Evolutionary conservation across 306 rosid genomes (phyloP).

Genomic region (Rubus idaeus): DNA sequence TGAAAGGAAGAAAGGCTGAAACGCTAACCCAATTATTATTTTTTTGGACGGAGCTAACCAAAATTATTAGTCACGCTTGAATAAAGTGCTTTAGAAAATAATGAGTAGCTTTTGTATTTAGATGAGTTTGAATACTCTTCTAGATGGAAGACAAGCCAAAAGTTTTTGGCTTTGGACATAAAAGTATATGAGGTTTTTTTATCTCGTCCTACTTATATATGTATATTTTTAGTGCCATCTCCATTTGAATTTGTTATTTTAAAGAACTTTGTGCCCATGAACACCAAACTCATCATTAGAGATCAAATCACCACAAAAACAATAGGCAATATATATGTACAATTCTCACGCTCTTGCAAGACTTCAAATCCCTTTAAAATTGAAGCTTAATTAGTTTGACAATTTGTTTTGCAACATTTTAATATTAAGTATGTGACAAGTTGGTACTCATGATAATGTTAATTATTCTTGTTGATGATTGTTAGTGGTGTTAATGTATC

Average conservation of each 20-base stretch:
- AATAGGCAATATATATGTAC: constrained; percentile 11
- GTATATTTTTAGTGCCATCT: constrained; percentile 24
- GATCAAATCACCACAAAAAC: constrained; percentile 26
- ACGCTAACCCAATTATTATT: no score
- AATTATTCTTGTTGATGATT: constrained; percentile 28
- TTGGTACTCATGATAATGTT: constrained; percentile 38
- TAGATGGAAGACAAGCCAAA: constrained; percentile 19
- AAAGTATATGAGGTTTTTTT: constrained; percentile 2
- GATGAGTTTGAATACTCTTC: constrained; percentile 35
- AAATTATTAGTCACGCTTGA: constrained; percentile 21
- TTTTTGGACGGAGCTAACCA: no score
- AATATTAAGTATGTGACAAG: constrained; percentile 25
- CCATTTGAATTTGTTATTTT: constrained; percentile 25
- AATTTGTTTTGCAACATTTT: not conserved
- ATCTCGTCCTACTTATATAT: constrained; percentile 10
- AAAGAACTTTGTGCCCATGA: constrained; percentile 22
- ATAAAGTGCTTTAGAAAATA: constrained; percentile 20
- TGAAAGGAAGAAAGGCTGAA: constrained; percentile 4
- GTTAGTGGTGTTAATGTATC: constrained; percentile 19
- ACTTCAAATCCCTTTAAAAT: constrained; percentile 20
- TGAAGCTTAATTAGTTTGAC: constrained; percentile 3
- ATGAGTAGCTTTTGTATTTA: constrained; percentile 29
- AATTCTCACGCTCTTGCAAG: constrained; percentile 7
- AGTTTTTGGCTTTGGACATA: constrained; percentile 13
- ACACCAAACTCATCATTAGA: constrained; percentile 27